phyloP scores from a whole-genome alignment of 495 filamentous ascomycete genomes.

The Trypethelium eluteriae region DNA sequence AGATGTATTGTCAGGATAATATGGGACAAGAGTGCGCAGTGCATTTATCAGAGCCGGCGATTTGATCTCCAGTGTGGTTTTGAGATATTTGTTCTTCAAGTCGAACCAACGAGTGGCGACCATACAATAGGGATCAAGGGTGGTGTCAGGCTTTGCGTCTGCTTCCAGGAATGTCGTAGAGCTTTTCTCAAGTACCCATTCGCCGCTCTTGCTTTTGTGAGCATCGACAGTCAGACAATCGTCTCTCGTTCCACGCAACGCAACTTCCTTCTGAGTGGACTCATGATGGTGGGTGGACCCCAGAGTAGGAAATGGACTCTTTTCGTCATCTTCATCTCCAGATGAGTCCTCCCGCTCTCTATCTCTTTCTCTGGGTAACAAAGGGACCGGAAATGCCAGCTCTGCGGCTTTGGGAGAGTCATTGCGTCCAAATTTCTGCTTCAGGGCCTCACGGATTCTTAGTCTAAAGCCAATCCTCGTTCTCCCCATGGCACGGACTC shows the following conservation, averaged over 20 bases:
- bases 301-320: background rate
- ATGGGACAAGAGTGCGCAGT: constrained; percentile 64
- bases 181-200: constrained; percentile 3
- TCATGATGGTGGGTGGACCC: background rate
- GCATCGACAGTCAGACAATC: constrained; percentile 4
- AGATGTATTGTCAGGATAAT: constrained; percentile 66
- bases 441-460: background rate
- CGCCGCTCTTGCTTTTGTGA: background rate
- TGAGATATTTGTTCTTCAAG: constrained; percentile 72
- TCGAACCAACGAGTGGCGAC: constrained; percentile 57
- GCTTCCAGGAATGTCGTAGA: background rate
- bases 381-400: background rate
- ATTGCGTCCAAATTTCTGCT: background rate
- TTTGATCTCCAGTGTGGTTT: constrained; percentile 75
- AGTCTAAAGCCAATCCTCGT: background rate
- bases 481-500: background rate
- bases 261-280: background rate
- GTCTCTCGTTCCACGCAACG: background rate
- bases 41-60: constrained; percentile 66
- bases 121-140: constrained; percentile 12
- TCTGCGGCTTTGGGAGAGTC: background rate
- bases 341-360: background rate
- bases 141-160: background rate
- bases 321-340: background rate
- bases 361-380: background rate